Evolutionary conservation across 1,284 basidiomycete species (phyloP), one percentile per base, ranked within the genome.

Genomic region (Coniferiporia sulphurascens): DNA sequence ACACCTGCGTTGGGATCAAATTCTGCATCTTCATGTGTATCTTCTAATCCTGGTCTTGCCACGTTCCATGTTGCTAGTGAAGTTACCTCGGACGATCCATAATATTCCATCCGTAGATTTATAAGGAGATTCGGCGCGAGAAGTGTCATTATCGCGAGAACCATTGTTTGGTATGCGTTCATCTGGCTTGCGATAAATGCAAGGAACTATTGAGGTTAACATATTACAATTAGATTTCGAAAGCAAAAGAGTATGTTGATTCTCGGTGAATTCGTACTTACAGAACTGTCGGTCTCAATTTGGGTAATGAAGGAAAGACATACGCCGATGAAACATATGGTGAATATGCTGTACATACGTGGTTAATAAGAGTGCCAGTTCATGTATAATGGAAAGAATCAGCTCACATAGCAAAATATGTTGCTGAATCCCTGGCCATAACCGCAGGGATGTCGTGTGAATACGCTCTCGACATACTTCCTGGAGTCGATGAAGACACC

Each of bases 41-140:
- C 27, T 27, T 27, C 27, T 27, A 27, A 27, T 27, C 27, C 27
- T 27, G 27, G 27, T 27, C 27, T 2, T 27, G 27, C 27, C 27
- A 27, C 27, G 2, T 3, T 5, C 27, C 2, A 27, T 27, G 27
- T 27, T 27, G 27, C 5, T 27, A 27, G 27, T 27, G 27, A 27
- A 3, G 27, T 27, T 27, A 27, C 27, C 27, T 27, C 27, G 27
- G 27, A 3, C 8, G 36, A 48, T 22, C 55, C 38, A 32, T 54
- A 59, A 32, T 48, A 59, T 13, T 41, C 41, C 36, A 10, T 32
- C 32, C 52, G 44, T 7, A 59, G 36, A 15, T 43, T 59, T 21
- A 59, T 49, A 17, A 59, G 36, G 12, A 59, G 4, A 8, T 59
- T 59, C 15, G 58, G 58, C 8, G 58, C 45, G 4, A 59, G 46